Conservation (phyloP, 352 stramenopile species). For the Globisporangium heterothallicum region DNA sequence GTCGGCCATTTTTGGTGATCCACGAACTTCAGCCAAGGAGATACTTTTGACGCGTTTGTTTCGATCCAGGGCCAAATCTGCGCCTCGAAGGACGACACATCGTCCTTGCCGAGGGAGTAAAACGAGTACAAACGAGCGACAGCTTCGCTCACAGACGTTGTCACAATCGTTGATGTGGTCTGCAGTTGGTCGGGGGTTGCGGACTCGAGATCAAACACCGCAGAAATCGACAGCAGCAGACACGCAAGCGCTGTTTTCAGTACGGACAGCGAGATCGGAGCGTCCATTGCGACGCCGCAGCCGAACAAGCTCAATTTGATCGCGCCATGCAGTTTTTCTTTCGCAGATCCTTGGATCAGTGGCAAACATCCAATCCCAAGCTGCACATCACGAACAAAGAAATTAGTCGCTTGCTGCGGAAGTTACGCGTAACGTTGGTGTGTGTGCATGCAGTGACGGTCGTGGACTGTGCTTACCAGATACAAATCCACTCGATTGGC, state of each 20-base stretch:
- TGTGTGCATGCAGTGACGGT: not conserved
- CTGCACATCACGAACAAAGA: slow-evolving; percentile 12
- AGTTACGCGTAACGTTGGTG: not conserved
- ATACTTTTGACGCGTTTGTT: slow-evolving; percentile 32
- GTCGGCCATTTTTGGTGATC: slow-evolving; percentile 67
- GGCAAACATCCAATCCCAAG: slow-evolving; percentile 52
- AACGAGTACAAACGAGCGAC: slow-evolving; percentile 41
- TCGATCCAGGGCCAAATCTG: slow-evolving; percentile 68
- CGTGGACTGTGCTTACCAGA: slow-evolving; percentile 24
- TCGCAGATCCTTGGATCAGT: slow-evolving; percentile 40
- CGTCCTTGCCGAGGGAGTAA: slow-evolving; percentile 34
- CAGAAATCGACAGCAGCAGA: slow-evolving; percentile 49
- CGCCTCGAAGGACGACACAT: slow-evolving; percentile 25
- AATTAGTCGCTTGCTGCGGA: not conserved
- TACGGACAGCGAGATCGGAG: slow-evolving; percentile 32
- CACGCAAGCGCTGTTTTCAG: slow-evolving; percentile 36
- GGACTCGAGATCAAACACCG: slow-evolving; percentile 57
- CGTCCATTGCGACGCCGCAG: slow-evolving; percentile 24
- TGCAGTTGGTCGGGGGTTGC: slow-evolving; percentile 46
- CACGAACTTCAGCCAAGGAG: slow-evolving; percentile 68
- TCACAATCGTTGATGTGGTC: slow-evolving; percentile 49
- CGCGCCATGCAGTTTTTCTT: slow-evolving; percentile 53
- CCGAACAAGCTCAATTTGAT: slow-evolving; percentile 49
- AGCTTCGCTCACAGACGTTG: slow-evolving; percentile 47
- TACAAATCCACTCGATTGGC: slow-evolving; percentile 54